Percentiles rank a stretch among this genome's conserved stretches.
Evolutionary conservation across 2,329 filamentous ascomycete genomes (phyloP).

Genomic region (Aureobasidium melanogenum): DNA sequence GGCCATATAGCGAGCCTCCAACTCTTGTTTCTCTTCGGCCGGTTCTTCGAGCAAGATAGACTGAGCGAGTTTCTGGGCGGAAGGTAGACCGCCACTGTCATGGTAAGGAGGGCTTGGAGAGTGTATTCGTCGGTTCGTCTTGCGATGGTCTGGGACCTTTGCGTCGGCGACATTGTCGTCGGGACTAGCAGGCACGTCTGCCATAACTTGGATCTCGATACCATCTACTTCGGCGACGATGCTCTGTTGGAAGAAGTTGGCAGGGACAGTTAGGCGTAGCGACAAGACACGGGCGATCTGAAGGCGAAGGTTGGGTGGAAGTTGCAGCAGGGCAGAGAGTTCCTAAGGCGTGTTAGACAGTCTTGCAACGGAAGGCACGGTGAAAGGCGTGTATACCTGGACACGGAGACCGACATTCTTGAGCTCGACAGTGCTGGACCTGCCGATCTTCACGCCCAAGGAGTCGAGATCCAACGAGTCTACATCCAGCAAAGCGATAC

Average conservation of each 20-base stretch:
- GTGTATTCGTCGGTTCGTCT: conserved; percentile 26
- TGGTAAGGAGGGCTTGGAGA: conserved; percentile 17
- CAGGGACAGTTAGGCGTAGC: conserved; percentile 73
- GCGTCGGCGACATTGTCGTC: conserved; percentile 4
- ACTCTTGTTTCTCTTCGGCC: conserved; percentile 52
- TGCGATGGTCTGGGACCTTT: conserved; percentile 30
- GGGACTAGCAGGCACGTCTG: conserved; percentile 15
- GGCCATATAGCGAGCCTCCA: conserved; percentile 60
- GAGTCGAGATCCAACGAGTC: conserved; percentile 79
- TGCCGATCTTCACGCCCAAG: conserved; percentile 73
- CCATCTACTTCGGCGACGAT: conserved; percentile 77
- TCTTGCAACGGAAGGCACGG: neutral
- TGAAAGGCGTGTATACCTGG: conserved; percentile 45
- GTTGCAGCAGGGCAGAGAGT: conserved; percentile 62
- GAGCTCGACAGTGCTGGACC: conserved; percentile 74
- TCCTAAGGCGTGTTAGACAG: conserved; percentile 47
- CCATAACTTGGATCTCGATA: conserved; percentile 53
- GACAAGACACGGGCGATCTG: conserved; percentile 65
- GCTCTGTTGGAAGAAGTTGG: conserved; percentile 78
- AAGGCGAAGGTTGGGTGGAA: conserved; percentile 64
- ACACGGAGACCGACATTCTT: conserved; percentile 75
- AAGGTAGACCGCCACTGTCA: conserved; percentile 45
- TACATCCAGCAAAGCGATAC: conserved; percentile 78
- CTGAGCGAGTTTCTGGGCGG: conserved; percentile 63
- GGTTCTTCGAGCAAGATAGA: conserved; percentile 71